phyloP scores from a whole-genome alignment of 441 rosid genomes.

The Adansonia rubrostipa region DNA sequence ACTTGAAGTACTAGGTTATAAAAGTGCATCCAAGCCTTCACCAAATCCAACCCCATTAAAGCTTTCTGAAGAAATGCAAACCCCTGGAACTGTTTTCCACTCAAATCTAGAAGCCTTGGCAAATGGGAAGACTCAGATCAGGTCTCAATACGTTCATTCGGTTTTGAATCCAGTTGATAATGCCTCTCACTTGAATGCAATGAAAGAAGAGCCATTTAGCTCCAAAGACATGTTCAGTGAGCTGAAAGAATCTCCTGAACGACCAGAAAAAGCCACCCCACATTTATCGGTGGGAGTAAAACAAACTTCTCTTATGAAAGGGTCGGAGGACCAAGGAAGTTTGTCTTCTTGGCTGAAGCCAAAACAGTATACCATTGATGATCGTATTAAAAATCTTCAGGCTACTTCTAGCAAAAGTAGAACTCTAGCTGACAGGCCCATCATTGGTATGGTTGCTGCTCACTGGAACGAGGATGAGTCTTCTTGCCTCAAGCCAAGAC shows the following conservation, averaged over 20 bases:
- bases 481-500: conserved; percentile 57
- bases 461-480: conserved; percentile 79
- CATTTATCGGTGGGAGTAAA: conserved; percentile 33
- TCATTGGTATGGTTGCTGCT: conserved; percentile 82
- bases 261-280: conserved; percentile 40
- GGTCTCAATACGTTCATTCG: conserved; percentile 76
- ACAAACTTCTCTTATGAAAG: conserved; percentile 40
- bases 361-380: too few species aligned
- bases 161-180: conserved; percentile 55
- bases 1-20: conserved; percentile 39
- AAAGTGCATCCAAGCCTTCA: conserved; percentile 42
- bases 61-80: conserved; percentile 90
- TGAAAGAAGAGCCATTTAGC: conserved; percentile 39
- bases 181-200: conserved; percentile 47
- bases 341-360: conserved; percentile 16
- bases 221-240: conserved; percentile 40
- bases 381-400: too few species aligned
- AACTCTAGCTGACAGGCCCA: conserved; percentile 61
- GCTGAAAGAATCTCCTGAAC: conserved; percentile 39
- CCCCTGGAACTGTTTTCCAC: conserved; percentile 91
- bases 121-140: conserved; percentile 58
- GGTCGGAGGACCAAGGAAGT: conserved; percentile 50
- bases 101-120: conserved; percentile 48
- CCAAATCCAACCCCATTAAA: conserved; percentile 85
- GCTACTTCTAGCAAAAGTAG: too few species aligned